A percentile compares a stretch with the other conserved stretches of the same genome.
Conservation (phyloP, 345 rosid genomes). For the Salix viminalis region DNA sequence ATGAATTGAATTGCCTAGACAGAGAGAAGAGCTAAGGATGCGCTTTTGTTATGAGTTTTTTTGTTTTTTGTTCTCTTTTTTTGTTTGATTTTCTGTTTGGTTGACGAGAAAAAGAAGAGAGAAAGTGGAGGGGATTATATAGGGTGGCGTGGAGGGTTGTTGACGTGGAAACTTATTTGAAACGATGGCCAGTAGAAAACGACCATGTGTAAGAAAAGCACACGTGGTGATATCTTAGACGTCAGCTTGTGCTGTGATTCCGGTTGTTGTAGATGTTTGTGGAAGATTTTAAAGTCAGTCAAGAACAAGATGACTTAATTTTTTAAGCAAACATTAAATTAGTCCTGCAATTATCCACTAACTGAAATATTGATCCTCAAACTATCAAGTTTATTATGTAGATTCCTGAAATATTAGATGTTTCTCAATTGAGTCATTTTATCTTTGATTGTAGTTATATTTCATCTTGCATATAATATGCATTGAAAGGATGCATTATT, state of each 20-base stretch:
- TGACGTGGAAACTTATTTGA: not conserved
- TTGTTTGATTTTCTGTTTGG: not conserved
- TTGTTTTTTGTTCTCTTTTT: not conserved
- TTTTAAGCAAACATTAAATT: no score
- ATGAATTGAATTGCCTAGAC: not conserved
- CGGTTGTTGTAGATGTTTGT: not conserved
- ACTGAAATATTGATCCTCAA: no score
- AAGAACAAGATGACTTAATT: not conserved
- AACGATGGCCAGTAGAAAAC: not conserved
- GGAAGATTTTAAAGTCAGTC: not conserved
- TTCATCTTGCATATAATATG: no score
- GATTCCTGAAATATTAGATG: no score
- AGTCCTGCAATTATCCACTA: no score
- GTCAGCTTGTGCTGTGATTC: not conserved
- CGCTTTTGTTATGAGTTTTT: not conserved
- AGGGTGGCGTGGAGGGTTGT: not conserved
- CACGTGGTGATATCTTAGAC: slow-evolving; percentile 14
- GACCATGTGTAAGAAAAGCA: not conserved
- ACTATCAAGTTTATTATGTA: no score
- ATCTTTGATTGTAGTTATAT: no score
- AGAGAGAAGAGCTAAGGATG: not conserved
- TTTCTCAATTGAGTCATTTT: no score
- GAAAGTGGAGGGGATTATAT: not conserved
- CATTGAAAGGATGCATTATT: no score
- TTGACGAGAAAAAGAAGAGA: not conserved